Conservation (phyloP, 2,329 filamentous ascomycete species). For the Phaeophleospora eucalypticola region DNA sequence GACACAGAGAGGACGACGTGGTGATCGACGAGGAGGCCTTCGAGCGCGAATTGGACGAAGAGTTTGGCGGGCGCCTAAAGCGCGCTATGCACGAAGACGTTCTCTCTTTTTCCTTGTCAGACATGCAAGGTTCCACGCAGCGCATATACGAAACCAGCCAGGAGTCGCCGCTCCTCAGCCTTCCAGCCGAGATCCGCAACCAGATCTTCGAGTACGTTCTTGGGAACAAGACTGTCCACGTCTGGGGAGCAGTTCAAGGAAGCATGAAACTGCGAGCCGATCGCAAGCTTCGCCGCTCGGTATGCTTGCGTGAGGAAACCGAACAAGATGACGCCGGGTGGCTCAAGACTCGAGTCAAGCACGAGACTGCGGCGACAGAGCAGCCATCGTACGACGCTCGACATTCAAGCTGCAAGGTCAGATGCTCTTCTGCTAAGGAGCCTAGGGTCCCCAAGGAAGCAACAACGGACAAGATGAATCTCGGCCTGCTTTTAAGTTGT, state of each 20-base stretch:
- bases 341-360: background rate
- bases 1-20: background rate
- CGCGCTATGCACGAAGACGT: no score
- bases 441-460: background rate
- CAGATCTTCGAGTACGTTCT: background rate
- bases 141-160: no score
- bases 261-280: background rate
- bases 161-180: background rate
- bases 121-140: no score
- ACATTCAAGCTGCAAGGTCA: background rate
- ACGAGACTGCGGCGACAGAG: no score
- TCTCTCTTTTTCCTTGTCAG: no score
- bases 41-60: background rate
- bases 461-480: background rate
- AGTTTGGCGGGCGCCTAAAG: no score
- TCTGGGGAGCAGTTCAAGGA: background rate
- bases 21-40: background rate
- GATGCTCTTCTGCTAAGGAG: background rate
- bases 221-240: background rate
- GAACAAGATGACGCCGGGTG: background rate
- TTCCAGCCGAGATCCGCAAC: background rate
- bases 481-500: background rate
- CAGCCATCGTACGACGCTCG: background rate
- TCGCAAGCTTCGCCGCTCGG: background rate
- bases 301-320: background rate